Base-by-base conservation (phyloP, 225 moss, liverwort and hornwort genomes). In the Marchantia paleacea region DNA sequence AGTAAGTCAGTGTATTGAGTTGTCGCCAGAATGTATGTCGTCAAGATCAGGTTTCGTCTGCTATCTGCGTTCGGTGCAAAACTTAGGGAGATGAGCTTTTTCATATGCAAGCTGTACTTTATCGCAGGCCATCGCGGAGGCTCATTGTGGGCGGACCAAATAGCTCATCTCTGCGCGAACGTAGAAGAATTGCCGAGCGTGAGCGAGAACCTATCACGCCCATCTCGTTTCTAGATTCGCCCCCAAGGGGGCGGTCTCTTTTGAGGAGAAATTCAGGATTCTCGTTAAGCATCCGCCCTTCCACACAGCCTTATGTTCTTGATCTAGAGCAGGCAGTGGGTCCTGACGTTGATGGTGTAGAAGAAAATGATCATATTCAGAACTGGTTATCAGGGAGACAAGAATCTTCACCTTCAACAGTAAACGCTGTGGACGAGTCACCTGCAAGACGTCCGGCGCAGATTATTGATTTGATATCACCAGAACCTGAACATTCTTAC, bases 381-480 rank as follows among this genome's bases (percentile, higher is more conserved):
- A 18, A 50, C 55, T 72, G 48, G 60, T 61, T n/a, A 18, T 73
- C 28, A 7, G 39, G 51, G 13, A 72, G 49, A 31, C 10, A 61
- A 16, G 51, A 78, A 26, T 51, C 65, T 18, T 26, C 80, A 0
- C 57, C 55, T 52, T 18, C 70, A 1, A 72, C 65, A 52, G 26
- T 22, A 25, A 65, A 78, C 65, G 52, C 39, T 7, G 18, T 54
- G 26, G 55, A 12, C 2, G 29, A 22, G 69, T 68, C 29, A 39
- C 52, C 69, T 7, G 65, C 39, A 14, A 64, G 66, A 67, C 64
- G 19, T 66, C 50, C 79, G 39, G 5, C 24, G n/a, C 9, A 58
- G 14, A 16, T 72, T 49, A 80, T 80, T 16, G 80, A 80, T 18
- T 30, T 80, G 80, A 48, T 55, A 2, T 48, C 72, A 51, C 80